A percentile compares a stretch with the other conserved stretches of the same genome.
These are phyloP conservation scores for Auricularia sp. DNA, from an alignment of 768 basidiomycete species.

Conservation along the genomic window DNA sequence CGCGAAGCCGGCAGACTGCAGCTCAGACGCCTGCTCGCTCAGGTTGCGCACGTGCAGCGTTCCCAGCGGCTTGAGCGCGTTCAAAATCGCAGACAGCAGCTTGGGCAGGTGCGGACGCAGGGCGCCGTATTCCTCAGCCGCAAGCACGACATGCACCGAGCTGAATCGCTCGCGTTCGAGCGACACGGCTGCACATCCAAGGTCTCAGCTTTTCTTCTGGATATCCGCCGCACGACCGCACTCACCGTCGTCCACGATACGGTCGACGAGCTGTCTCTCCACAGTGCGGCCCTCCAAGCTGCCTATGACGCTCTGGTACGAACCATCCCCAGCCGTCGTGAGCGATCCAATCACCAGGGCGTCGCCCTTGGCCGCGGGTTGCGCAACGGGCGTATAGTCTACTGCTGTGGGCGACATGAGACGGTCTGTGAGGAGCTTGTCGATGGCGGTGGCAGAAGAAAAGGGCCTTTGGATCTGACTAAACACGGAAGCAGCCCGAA, in stretches of 20 bases:
- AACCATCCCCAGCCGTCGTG: conserved; percentile 66
- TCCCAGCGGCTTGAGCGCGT: conserved; percentile 54
- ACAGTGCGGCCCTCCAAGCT: conserved; percentile 44
- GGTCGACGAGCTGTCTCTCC: conserved; percentile 74
- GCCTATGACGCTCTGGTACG: conserved; percentile 61
- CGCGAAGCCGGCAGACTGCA: conserved; percentile 57
- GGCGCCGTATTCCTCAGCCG: conserved; percentile 48
- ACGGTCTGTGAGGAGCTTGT: not conserved
- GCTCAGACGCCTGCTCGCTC: conserved; percentile 37
- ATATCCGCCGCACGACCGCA: not conserved
- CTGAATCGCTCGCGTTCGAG: conserved; percentile 46
- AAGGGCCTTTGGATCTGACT: not conserved
- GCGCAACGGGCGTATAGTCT: conserved; percentile 11
- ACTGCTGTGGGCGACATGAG: conserved; percentile 8
- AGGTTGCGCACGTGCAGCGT: conserved; percentile 57
- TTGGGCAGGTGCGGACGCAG: conserved; percentile 41
- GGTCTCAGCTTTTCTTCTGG: no score
- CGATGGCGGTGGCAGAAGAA: not conserved
- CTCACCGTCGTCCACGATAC: conserved; percentile 71
- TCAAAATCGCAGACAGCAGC: conserved; percentile 51
- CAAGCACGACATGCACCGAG: conserved; percentile 58
- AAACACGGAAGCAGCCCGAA: not conserved
- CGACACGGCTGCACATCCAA: conserved; percentile 37
- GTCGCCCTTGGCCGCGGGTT: not conserved
- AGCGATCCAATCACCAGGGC: conserved; percentile 72